Conservation (phyloP, 192 early-diverging fungal species). For the Podila clonocystis region DNA sequence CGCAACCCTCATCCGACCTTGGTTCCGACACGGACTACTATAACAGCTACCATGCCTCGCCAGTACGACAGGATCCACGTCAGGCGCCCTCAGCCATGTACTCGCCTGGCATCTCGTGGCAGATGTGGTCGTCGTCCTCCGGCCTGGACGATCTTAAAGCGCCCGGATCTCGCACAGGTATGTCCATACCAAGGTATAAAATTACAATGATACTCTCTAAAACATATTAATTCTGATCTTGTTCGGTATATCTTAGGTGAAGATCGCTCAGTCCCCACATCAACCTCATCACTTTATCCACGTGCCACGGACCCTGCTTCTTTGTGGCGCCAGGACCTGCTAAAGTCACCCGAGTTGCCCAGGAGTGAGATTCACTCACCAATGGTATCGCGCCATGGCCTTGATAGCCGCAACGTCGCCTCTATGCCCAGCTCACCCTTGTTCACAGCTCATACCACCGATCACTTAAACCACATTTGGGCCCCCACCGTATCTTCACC, state of each 20-base stretch:
- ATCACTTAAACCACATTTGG: slow-evolving; percentile 52
- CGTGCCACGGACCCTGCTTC: slow-evolving; percentile 20
- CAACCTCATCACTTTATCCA: slow-evolving; percentile 25
- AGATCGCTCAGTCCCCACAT: slow-evolving; percentile 15
- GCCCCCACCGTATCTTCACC: slow-evolving; percentile 38
- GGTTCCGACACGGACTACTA: slow-evolving; percentile 74
- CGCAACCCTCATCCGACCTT: slow-evolving; percentile 57
- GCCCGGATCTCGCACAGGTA: background rate
- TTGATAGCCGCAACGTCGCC: slow-evolving; percentile 39
- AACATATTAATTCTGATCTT: background rate
- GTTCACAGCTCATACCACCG: slow-evolving; percentile 40
- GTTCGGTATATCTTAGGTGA: slow-evolving; percentile 11
- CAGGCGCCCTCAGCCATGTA: slow-evolving; percentile 65
- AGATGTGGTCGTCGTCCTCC: slow-evolving; percentile 64
- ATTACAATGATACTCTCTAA: no score
- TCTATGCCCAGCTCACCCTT: slow-evolving; percentile 50
- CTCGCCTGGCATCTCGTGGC: slow-evolving; percentile 74
- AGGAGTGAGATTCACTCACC: slow-evolving; percentile 41
- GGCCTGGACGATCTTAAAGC: slow-evolving; percentile 36
- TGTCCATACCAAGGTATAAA: background rate
- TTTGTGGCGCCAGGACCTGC: slow-evolving; percentile 48
- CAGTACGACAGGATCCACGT: slow-evolving; percentile 69
- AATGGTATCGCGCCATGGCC: slow-evolving; percentile 25
- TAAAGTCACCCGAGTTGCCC: slow-evolving; percentile 20
- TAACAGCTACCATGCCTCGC: slow-evolving; percentile 60